phyloP scores from a whole-genome alignment of 805 yeast species.

The Maudiozyma bulderi region DNA sequence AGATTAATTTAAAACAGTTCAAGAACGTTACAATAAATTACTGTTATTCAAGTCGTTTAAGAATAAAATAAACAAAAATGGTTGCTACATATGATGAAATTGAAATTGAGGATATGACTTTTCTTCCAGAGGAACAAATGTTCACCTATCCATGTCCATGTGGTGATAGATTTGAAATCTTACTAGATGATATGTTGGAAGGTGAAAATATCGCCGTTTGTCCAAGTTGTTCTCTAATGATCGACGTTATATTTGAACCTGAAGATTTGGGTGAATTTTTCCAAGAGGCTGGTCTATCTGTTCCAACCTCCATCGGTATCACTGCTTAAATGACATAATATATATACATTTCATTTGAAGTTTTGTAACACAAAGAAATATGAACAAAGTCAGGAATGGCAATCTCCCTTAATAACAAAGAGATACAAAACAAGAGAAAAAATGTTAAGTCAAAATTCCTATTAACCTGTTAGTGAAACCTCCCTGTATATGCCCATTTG shows the following conservation, averaged over 20 bases:
- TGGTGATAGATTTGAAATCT: slow-evolving; percentile 86
- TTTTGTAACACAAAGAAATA: not conserved
- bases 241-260: slow-evolving; percentile 76
- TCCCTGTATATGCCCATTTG: too few species aligned
- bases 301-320: slow-evolving; percentile 10
- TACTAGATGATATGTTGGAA: slow-evolving; percentile 72
- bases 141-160: slow-evolving; percentile 97
- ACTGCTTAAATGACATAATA: not conserved
- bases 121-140: slow-evolving; percentile 68
- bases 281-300: slow-evolving; percentile 26
- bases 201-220: slow-evolving; percentile 94
- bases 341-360: not conserved
- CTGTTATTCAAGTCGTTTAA: too few species aligned
- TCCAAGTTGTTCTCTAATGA: slow-evolving; percentile 92
- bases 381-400: not conserved
- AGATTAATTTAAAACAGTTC: too few species aligned
- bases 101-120: slow-evolving; percentile 93
- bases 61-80: not conserved
- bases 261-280: slow-evolving; percentile 37
- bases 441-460: not conserved
- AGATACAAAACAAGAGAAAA: not conserved
- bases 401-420: too few species aligned
- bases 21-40: too few species aligned
- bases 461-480: not conserved
- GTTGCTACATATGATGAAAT: slow-evolving; percentile 67